Evolutionary conservation across 192 early-diverging fungal species (phyloP), one percentile per base, ranked within the genome.

Genomic region (Umbelopsis vinacea): DNA sequence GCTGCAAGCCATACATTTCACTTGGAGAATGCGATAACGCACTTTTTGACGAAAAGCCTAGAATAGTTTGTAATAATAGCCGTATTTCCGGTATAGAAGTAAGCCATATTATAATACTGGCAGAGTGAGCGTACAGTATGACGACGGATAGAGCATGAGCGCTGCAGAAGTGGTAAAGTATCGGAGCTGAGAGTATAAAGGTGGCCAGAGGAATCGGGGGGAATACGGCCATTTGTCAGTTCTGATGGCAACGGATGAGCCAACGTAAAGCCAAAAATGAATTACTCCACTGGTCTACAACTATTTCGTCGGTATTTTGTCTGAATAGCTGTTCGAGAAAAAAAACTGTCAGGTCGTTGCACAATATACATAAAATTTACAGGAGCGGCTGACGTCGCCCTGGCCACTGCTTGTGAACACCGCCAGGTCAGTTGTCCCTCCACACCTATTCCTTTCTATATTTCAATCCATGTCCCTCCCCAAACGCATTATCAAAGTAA

Each of bases 401-500:
- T 17, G n/a, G 6, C 5, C 48, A 3, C 48, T 50, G 48, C 14
- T 50, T 50, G n/a, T 43, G 40, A 43, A 43, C 40, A 43, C 40
- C 40, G 40, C 40, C 40, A 43, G 40, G 40, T 43, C 40, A 43
- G 40, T 35, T 63, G 26, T 37, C 0, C 26, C 35, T 19, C 57
- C 23, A 17, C 57, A 37, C 57, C 23, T 50, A 37, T 40, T 66
- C 21, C 46, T 26, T 19, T 17, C 60, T 52, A 10, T 22, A 22
- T 24, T 23, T 26, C 8, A 52, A 66, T 66, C 24, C 37, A 84
- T 85, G 84, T 74, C 85, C 45, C 72, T 86, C 26, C 81, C 85
- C 52, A 86, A 84, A 68, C 72, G 85, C 40, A 86, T 86, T 69
- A 81, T 86, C 77, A 86, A 86, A 81, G 85, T 82, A 80, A 69